phyloP scores from a whole-genome alignment of 2,329 filamentous ascomycete species.

The Diaporthe aspalathi region DNA sequence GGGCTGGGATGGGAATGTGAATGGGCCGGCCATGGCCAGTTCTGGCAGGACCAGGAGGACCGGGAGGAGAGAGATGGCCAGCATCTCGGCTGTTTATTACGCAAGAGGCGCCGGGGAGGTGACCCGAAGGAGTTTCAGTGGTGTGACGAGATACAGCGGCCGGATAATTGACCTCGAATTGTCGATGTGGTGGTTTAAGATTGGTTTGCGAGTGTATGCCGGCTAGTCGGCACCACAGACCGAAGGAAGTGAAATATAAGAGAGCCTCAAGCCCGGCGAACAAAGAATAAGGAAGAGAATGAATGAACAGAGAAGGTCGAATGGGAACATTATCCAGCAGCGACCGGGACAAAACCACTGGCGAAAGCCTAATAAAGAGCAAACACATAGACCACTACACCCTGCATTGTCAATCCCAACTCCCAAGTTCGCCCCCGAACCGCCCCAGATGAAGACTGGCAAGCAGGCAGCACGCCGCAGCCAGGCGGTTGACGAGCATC shows the following conservation, averaged over 20 bases:
- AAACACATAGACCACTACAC: background rate
- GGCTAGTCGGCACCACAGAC: background rate
- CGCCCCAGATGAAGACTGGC: background rate
- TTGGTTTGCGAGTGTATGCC: too few species aligned
- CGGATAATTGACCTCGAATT: background rate
- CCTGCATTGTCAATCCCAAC: background rate
- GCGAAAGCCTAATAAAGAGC: conserved; percentile 31
- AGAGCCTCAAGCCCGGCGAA: conserved; percentile 35
- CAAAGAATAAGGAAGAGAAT: conserved; percentile 9
- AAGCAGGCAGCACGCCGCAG: conserved; percentile 3
- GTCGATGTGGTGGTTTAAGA: background rate
- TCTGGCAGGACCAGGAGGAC: conserved; percentile 27
- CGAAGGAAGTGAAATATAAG: background rate
- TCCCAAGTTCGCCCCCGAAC: conserved; percentile 2
- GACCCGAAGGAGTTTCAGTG: background rate
- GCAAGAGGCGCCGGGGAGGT: background rate
- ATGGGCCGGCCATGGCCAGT: conserved; percentile 32
- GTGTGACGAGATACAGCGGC: conserved; percentile 21
- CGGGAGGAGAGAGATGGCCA: conserved; percentile 34
- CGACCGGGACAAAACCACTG: background rate
- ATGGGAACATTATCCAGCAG: background rate
- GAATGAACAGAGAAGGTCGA: background rate
- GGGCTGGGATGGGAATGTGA: conserved; percentile 32
- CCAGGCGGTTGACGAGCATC: conserved; percentile 18
- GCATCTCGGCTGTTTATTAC: conserved; percentile 35